These are phyloP conservation scores for Tuber aestivum DNA, from an alignment of 495 filamentous ascomycete genomes.

Conservation along the genomic window DNA sequence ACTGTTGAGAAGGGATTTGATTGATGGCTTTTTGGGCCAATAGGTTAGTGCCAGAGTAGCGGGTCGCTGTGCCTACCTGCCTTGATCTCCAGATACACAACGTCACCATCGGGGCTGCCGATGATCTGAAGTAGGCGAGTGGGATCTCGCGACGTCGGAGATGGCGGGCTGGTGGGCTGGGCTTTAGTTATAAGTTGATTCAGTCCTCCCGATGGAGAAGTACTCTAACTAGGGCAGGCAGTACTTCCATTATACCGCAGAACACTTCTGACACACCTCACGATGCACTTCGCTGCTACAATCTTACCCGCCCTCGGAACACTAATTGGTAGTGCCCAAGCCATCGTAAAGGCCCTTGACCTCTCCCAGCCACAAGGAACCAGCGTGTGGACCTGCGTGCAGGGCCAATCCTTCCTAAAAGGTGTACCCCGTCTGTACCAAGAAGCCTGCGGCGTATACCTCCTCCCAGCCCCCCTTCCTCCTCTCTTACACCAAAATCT, in stretches of 20 bases:
- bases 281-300: background rate
- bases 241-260: background rate
- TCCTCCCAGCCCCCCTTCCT: background rate
- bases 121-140: background rate
- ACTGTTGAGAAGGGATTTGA: background rate
- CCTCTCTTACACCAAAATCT: background rate
- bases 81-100: background rate
- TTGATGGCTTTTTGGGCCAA: background rate
- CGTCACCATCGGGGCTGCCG: background rate
- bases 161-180: background rate
- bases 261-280: background rate
- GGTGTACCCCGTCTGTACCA: constrained; percentile 19
- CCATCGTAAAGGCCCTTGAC: constrained; percentile 13
- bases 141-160: background rate
- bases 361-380: constrained; percentile 7
- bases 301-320: background rate
- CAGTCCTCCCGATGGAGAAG: background rate
- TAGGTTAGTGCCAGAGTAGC: background rate
- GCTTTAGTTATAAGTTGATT: background rate
- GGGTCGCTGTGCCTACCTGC: background rate
- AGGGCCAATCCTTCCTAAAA: constrained; percentile 16
- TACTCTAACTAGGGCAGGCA: background rate
- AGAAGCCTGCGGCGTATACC: constrained; percentile 19
- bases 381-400: constrained; percentile 16
- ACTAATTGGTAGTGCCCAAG: background rate